Evolutionary conservation across 164 flowering plant species (phyloP).

Genomic region (Dillenia turbinata): DNA sequence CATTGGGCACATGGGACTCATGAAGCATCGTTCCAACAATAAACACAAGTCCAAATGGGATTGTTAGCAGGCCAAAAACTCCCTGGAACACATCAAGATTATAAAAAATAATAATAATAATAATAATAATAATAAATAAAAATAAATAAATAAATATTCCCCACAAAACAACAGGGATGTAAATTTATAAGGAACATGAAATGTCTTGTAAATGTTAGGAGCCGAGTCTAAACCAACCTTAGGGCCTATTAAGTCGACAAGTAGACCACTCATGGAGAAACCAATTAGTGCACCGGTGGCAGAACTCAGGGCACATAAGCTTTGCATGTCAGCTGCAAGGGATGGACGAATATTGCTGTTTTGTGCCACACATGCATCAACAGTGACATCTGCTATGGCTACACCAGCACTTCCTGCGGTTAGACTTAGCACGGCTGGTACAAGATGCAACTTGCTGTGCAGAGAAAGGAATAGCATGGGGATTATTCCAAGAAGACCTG

Average conservation of each 20-base stretch:
- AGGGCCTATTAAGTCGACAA: conserved; percentile 83
- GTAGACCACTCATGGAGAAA: conserved; percentile 73
- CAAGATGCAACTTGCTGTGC: conserved; percentile 55
- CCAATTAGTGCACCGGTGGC: conserved; percentile 81
- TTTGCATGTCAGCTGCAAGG: conserved; percentile 93
- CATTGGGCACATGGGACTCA: conserved; percentile 51
- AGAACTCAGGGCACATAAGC: conserved; percentile 75
- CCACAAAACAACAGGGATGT: no score
- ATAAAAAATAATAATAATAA: no score
- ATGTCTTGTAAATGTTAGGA: not conserved
- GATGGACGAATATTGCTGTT: conserved; percentile 64
- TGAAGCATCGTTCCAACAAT: conserved; percentile 56
- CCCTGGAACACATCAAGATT: conserved; percentile 48
- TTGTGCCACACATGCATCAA: conserved; percentile 97
- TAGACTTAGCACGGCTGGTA: conserved; percentile 55
- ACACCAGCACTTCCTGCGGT: conserved; percentile 84
- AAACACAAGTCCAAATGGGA: conserved; percentile 66
- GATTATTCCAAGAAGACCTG: conserved; percentile 68
- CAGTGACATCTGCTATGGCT: conserved; percentile 95
- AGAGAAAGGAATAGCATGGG: conserved; percentile 68
- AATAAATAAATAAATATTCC: no score
- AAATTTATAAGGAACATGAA: not conserved
- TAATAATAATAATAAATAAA: no score
- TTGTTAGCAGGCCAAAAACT: conserved; percentile 64
- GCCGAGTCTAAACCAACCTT: conserved; percentile 41